These are phyloP conservation scores for Ricinus communis DNA, from an alignment of 345 rosid genomes.

Conservation along the genomic window DNA sequence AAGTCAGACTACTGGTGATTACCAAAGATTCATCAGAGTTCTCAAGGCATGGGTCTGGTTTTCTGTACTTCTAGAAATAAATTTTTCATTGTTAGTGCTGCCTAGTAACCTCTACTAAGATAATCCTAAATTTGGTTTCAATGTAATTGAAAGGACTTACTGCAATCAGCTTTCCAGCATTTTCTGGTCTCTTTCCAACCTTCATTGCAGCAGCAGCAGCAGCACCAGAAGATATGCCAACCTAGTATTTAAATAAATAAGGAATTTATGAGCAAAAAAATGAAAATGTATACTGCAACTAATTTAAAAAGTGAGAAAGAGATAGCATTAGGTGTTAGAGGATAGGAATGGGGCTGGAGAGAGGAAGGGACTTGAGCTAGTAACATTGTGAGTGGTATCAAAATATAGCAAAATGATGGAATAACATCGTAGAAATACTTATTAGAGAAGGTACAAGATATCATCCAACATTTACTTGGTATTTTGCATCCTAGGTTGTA, in stretches of 20 bases:
- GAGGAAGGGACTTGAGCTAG: background rate
- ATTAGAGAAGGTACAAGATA: background rate
- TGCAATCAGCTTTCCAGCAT: conserved; percentile 85
- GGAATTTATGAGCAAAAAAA: conserved; percentile 3
- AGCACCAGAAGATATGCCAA: conserved; percentile 97
- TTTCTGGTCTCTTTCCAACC: conserved; percentile 90
- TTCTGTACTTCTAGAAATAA: no score
- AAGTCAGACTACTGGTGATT: no score
- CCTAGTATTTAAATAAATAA: conserved; percentile 42
- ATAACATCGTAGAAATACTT: no score
- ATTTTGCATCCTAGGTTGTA: background rate
- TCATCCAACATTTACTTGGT: background rate
- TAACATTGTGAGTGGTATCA: background rate
- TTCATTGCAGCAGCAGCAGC: conserved; percentile 88
- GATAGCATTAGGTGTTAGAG: background rate
- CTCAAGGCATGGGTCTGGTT: no score
- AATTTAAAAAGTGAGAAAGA: background rate
- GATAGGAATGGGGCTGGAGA: no score
- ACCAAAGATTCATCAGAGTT: no score
- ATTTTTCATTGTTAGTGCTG: no score
- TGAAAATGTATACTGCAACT: background rate
- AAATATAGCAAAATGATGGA: background rate
- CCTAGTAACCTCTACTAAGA: no score
- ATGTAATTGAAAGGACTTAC: conserved; percentile 45
- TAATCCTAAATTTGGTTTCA: background rate